A percentile compares a stretch with the other conserved stretches of the same genome.
Evolutionary conservation across 495 filamentous ascomycete genomes (phyloP).

Genomic region (Opeltia flavorubescens): DNA sequence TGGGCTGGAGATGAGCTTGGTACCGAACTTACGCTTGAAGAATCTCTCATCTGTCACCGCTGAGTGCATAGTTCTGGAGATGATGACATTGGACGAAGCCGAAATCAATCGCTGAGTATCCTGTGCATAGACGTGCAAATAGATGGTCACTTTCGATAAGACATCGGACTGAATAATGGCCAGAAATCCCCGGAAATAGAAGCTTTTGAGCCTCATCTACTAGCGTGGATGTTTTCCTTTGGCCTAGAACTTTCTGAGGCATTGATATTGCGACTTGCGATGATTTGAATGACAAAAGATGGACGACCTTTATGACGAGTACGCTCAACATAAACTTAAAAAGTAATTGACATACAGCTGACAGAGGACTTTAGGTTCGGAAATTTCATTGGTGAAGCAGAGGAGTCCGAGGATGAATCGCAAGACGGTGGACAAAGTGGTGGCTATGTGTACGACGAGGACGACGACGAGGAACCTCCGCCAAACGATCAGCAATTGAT

Average conservation of each 20-base stretch:
- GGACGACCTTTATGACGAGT: constrained; percentile 83
- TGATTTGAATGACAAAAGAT: constrained; percentile 23
- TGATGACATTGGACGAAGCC: neutral
- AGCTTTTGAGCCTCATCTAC: neutral
- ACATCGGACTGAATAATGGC: too few relatives aligned
- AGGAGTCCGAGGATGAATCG: constrained; percentile 77
- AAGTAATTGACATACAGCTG: constrained; percentile 2
- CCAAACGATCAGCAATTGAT: constrained; percentile 69
- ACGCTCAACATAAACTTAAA: constrained; percentile 16
- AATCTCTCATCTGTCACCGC: neutral
- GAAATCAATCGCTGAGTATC: neutral
- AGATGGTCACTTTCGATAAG: too few relatives aligned
- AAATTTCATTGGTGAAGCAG: constrained; percentile 88
- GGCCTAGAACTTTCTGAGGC: neutral
- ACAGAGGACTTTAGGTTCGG: constrained; percentile 54
- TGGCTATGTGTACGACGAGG: constrained; percentile 18
- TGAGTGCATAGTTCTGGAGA: neutral
- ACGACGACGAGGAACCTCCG: constrained; percentile 55
- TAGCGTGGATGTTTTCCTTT: too few relatives aligned
- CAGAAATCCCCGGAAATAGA: neutral
- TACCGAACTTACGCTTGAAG: neutral
- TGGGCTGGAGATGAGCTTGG: too few relatives aligned
- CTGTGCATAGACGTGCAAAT: neutral
- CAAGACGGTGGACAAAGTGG: constrained; percentile 22
- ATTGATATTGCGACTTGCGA: neutral